These are phyloP conservation scores for Musa beccarii DNA, from an alignment of 176 grass and related monocot species.

Conservation along the genomic window DNA sequence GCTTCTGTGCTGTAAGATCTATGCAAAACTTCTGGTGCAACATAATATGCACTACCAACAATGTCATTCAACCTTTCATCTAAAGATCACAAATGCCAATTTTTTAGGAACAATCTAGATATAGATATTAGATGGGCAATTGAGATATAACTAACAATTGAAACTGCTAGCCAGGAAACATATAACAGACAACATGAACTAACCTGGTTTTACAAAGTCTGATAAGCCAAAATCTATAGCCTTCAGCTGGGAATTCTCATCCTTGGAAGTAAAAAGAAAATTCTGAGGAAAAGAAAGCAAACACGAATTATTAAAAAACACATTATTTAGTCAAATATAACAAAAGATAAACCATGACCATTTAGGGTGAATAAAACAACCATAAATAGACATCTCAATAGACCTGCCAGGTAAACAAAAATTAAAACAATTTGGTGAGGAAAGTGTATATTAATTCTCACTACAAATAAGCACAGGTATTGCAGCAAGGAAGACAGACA, in stretches of 20 bases:
- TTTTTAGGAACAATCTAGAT: background rate
- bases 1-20: constrained; percentile 79
- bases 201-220: constrained; percentile 84
- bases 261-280: constrained; percentile 77
- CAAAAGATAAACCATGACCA: background rate
- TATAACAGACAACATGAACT: constrained; percentile 6
- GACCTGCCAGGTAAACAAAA: background rate
- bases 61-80: constrained; percentile 67
- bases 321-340: background rate
- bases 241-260: constrained; percentile 64
- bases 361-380: background rate
- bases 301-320: constrained; percentile 16
- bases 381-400: background rate
- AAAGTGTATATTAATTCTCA: too few species aligned
- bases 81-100: constrained; percentile 12
- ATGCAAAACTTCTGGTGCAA: constrained; percentile 43
- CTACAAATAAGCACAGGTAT: too few species aligned
- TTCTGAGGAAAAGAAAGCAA: constrained; percentile 41
- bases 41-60: constrained; percentile 32
- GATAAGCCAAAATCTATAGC: constrained; percentile 78
- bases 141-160: background rate
- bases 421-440: background rate
- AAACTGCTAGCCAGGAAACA: background rate
- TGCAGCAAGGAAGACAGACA: too few species aligned
- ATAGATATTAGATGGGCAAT: background rate